Conservation (phyloP, 2,329 filamentous ascomycete genomes). For the Spiromastix sp. region DNA sequence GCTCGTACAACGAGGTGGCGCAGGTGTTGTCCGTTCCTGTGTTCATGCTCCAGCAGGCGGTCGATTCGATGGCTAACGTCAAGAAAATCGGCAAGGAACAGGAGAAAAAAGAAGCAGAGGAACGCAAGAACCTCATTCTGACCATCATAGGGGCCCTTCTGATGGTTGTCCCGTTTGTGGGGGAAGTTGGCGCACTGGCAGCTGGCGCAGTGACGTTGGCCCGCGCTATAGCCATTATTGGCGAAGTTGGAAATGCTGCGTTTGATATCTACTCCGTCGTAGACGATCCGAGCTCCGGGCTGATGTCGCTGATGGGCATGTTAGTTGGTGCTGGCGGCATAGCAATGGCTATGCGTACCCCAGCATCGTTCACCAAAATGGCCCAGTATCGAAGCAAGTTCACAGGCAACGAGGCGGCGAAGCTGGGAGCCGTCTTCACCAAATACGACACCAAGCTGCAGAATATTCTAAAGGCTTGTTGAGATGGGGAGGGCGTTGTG, state of each 20-base stretch:
- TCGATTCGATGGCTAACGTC: constrained; percentile 3
- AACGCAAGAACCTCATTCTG: neutral
- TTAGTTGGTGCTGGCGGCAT: constrained; percentile 2
- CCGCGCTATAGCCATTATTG: constrained; percentile 1
- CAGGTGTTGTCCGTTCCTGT: constrained; percentile 2
- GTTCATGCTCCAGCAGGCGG: constrained; percentile 5
- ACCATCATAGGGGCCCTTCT: constrained; percentile 4
- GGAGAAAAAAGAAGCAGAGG: neutral
- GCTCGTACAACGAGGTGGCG: too few species aligned
- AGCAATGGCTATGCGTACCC: too few species aligned
- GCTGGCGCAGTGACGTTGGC: constrained; percentile 1
- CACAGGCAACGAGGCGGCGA: too few species aligned
- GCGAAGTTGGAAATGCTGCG: constrained; percentile 4
- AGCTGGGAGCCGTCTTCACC: too few species aligned
- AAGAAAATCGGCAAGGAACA: constrained; percentile 7
- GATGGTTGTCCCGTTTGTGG: constrained; percentile 3
- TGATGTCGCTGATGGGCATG: constrained; percentile 3
- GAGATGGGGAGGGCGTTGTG: too few species aligned
- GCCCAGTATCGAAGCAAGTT: too few species aligned
- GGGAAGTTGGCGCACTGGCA: neutral
- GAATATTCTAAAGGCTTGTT: too few species aligned
- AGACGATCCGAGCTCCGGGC: constrained; percentile 1
- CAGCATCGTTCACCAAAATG: too few species aligned
- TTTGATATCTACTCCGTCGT: constrained; percentile 1
- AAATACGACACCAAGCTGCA: too few species aligned